Base-by-base conservation (phyloP, 2,329 filamentous ascomycete genomes). In the Colletotrichum camelliae region DNA sequence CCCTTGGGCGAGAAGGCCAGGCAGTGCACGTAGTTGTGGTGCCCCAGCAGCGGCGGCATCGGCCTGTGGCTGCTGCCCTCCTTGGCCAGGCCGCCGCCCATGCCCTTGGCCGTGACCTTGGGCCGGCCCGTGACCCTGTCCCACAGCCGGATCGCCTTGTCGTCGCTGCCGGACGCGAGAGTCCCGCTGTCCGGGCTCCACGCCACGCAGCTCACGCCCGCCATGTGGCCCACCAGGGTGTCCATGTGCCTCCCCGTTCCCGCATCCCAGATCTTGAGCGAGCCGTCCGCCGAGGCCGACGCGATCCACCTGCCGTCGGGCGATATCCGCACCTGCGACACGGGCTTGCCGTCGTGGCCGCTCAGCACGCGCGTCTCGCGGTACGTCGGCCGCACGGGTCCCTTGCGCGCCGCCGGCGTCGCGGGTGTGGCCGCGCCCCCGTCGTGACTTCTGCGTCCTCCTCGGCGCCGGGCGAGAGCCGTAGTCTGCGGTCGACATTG, bases 1-100 rank as follows among this genome's bases (percentile, higher is more conserved):
- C 97, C 97, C 84, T 98, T 98, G 2, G 97, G 97, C n/a, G 95
- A 96, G 84, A 98, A 98, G 7, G 96, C 96, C 39, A 99, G 88
- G 67, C 94, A 95, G 85, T 98, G 98, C 37, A 99, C 93, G 84
- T 98, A 98, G 85, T 97, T 98, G 84, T 98, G 96, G 81, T 99
- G 97, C 4, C 97, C 96, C 29, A 94, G 89, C 78, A 98, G 88
- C 7, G 92, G 90, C 3, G 87, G 87, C 79, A 88, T 87, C 33
- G 88, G 88, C 5, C 77, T 68, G 70, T 8, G 70, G 33, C 57
- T 33, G 67, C 64, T 77, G 18, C 76, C 76, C 52, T 77, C 75
- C 61, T 77, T 76, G 60, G 74, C 77, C 73, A 73, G 33, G 33
- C 66, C 77, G 31, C 78, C 77, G 16, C 29, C 58, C 16, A 79